phyloP scores from a whole-genome alignment of 2,329 filamentous ascomycete species.

The Lachnellula occidentalis region DNA sequence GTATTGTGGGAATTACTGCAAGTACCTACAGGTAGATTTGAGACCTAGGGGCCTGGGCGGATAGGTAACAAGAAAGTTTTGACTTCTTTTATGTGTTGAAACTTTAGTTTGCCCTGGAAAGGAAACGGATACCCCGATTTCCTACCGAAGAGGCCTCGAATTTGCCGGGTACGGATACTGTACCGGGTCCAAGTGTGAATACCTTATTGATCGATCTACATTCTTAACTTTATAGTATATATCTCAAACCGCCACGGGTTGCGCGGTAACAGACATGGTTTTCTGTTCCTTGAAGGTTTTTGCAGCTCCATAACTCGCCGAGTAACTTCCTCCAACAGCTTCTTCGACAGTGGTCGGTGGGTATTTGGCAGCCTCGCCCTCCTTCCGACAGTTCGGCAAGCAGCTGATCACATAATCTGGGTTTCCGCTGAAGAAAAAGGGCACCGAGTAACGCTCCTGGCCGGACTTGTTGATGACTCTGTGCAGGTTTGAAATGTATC shows the following conservation, averaged over 20 bases:
- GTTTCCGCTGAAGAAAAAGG: conserved; percentile 33
- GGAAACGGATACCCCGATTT: too few relatives aligned
- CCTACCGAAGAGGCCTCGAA: too few relatives aligned
- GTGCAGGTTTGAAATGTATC: too few relatives aligned
- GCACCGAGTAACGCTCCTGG: too few relatives aligned
- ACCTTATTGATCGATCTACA: neutral
- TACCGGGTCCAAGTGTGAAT: neutral
- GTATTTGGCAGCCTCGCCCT: conserved; percentile 36
- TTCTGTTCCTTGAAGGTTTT: conserved; percentile 36
- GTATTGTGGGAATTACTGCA: too few relatives aligned
- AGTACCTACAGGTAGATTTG: too few relatives aligned
- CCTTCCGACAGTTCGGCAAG: conserved; percentile 36
- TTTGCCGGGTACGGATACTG: too few relatives aligned
- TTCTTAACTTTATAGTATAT: neutral
- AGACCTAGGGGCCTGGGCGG: too few relatives aligned
- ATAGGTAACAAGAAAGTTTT: too few relatives aligned
- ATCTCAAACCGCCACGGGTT: neutral
- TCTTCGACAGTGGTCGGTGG: conserved; percentile 38
- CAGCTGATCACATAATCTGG: conserved; percentile 40
- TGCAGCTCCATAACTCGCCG: conserved; percentile 38
- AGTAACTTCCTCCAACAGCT: conserved; percentile 36
- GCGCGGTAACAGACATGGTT: neutral
- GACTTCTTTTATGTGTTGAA: too few relatives aligned
- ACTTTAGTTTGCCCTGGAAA: too few relatives aligned
- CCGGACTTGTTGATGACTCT: too few relatives aligned